Conservation (phyloP, 441 rosid species). For the Cnidoscolus chayamansa region DNA sequence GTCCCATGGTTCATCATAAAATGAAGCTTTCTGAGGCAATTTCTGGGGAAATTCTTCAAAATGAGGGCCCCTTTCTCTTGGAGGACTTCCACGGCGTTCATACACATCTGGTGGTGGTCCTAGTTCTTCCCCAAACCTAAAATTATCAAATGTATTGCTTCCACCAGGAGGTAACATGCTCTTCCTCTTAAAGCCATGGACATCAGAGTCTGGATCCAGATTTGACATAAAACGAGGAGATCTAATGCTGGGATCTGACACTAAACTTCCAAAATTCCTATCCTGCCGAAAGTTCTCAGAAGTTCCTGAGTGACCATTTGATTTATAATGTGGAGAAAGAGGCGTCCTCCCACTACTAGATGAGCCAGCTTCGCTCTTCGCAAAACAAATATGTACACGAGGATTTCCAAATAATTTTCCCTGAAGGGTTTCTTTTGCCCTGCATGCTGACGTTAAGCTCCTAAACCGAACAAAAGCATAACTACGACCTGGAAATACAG, state of each 20-base stretch:
- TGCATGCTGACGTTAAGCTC: constrained; percentile 57
- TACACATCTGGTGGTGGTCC: constrained; percentile 52
- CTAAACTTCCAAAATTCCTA: constrained; percentile 40
- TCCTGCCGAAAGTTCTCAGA: constrained; percentile 55
- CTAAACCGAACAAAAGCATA: constrained; percentile 91
- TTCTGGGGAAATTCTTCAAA: constrained; percentile 47
- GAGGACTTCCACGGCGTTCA: constrained; percentile 54
- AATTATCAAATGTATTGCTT: constrained; percentile 47
- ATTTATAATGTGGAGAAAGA: constrained; percentile 55
- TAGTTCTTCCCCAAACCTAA: constrained; percentile 51
- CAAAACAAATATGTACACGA: constrained; percentile 91
- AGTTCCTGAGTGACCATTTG: constrained; percentile 46
- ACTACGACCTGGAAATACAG: constrained; percentile 92
- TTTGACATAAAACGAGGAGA: constrained; percentile 45
- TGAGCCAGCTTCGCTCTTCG: constrained; percentile 70
- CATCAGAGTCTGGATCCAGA: constrained; percentile 52
- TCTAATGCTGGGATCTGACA: constrained; percentile 44
- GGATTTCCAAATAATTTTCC: constrained; percentile 93
- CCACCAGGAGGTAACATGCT: constrained; percentile 44
- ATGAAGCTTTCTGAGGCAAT: constrained; percentile 39
- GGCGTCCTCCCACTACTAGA: constrained; percentile 57
- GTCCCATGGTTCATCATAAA: constrained; percentile 76
- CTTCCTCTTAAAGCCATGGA: constrained; percentile 52
- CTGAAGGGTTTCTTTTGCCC: constrained; percentile 93
- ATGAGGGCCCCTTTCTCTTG: constrained; percentile 42